phyloP scores from a whole-genome alignment of 345 rosid genomes.

The Stellera chamaejasme region DNA sequence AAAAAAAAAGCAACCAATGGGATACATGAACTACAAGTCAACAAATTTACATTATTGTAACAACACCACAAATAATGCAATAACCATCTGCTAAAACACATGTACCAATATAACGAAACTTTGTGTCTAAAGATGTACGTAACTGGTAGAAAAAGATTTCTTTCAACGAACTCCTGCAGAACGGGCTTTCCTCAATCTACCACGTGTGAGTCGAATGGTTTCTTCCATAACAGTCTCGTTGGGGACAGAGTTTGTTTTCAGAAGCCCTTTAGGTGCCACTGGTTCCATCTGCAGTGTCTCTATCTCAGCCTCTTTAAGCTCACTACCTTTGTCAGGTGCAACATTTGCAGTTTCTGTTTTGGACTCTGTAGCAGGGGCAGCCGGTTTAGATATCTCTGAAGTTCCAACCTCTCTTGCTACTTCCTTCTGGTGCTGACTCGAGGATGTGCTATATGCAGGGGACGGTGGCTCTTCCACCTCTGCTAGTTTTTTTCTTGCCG shows the following conservation, averaged over 20 bases:
- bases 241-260: constrained; percentile 29
- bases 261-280: constrained; percentile 26
- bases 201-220: constrained; percentile 29
- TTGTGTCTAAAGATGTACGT: constrained; percentile 24
- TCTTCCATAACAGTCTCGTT: constrained; percentile 54
- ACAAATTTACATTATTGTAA: constrained; percentile 34
- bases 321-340: constrained; percentile 29
- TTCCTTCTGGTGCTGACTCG: constrained; percentile 47
- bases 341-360: constrained; percentile 17
- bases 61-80: constrained; percentile 16
- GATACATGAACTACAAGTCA: constrained; percentile 16
- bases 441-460: constrained; percentile 62
- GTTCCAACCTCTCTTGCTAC: constrained; percentile 29
- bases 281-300: constrained; percentile 42
- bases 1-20: constrained; percentile 49
- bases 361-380: constrained; percentile 18
- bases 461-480: constrained; percentile 55
- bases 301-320: constrained; percentile 24
- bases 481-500: constrained; percentile 17
- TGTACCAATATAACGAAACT: background rate
- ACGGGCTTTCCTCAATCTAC: constrained; percentile 44
- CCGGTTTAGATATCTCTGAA: constrained; percentile 34
- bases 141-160: constrained; percentile 1
- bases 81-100: constrained; percentile 7
- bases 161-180: constrained; percentile 28